These are phyloP conservation scores for Hymenoscyphus occultus DNA, from an alignment of 2,329 filamentous ascomycete genomes.

Conservation along the genomic window DNA sequence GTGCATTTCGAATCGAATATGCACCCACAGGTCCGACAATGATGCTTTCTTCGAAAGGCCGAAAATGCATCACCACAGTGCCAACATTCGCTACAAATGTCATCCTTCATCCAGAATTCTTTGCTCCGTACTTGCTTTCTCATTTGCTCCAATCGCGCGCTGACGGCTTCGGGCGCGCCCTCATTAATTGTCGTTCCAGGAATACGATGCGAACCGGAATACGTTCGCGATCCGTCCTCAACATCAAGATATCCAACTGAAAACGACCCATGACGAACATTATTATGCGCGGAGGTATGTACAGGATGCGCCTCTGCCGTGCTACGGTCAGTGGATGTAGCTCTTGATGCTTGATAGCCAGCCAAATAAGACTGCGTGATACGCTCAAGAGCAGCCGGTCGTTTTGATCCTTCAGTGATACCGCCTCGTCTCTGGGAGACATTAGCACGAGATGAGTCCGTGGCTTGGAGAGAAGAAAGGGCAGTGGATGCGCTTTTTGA, in stretches of 20 bases:
- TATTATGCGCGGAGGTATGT: constrained; percentile 57
- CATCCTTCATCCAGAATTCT: constrained; percentile 99
- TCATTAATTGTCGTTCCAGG: constrained; percentile 56
- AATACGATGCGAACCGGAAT: constrained; percentile 47
- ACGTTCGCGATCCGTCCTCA: constrained; percentile 41
- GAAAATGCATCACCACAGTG: constrained; percentile 87
- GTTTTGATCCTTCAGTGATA: constrained; percentile 35
- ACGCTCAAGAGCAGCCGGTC: constrained; percentile 37
- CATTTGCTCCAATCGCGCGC: constrained; percentile 65
- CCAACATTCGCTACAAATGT: constrained; percentile 97
- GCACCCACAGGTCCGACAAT: constrained; percentile 94
- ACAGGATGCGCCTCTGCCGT: constrained; percentile 56
- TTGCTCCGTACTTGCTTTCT: constrained; percentile 85
- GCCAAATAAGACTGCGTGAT: constrained; percentile 45
- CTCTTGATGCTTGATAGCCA: constrained; percentile 48
- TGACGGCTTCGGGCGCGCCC: constrained; percentile 57
- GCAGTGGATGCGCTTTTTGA: constrained; percentile 33
- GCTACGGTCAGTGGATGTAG: constrained; percentile 57
- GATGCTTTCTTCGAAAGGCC: constrained; percentile 92
- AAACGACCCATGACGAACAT: constrained; percentile 56
- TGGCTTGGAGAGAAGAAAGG: constrained; percentile 31
- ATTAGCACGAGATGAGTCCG: constrained; percentile 34
- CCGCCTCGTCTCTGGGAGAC: constrained; percentile 21
- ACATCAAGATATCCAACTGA: constrained; percentile 51
- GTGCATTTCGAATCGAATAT: constrained; percentile 98